These are phyloP conservation scores for Plasmodium coatneyi DNA, from an alignment of 169 alveolate species.

Conservation along the genomic window DNA sequence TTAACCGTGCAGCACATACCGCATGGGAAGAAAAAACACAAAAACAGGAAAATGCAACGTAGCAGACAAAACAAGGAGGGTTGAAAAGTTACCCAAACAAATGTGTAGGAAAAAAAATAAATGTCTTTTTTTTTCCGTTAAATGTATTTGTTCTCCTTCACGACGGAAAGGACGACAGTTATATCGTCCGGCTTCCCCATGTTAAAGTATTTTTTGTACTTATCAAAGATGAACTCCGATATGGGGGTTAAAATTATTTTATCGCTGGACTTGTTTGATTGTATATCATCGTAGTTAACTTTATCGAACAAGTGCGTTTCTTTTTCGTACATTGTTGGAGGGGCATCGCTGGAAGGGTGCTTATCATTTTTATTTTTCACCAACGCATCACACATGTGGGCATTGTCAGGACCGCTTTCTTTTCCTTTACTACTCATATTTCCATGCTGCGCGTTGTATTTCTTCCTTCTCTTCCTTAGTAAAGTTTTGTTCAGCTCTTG, in stretches of 20 bases:
- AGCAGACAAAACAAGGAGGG: neutral
- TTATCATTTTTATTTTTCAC: neutral
- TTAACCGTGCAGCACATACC: neutral
- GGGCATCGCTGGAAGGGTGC: neutral
- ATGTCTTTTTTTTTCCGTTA: neutral
- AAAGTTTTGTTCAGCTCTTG: constrained; percentile 28
- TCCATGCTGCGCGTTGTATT: constrained; percentile 3
- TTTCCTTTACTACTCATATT: constrained; percentile 8
- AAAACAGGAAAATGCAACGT: neutral
- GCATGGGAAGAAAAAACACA: neutral
- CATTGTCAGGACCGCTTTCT: neutral
- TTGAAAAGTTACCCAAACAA: neutral
- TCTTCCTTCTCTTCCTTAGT: constrained; percentile 43
- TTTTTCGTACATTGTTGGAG: neutral
- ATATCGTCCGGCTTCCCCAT: constrained; percentile 76
- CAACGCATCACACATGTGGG: neutral
- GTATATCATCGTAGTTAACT: constrained; percentile 71
- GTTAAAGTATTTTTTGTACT: constrained; percentile 58
- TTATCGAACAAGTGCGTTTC: constrained; percentile 52
- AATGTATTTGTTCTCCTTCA: constrained; percentile 61
- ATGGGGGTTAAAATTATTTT: constrained; percentile 74
- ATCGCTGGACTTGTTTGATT: constrained; percentile 47
- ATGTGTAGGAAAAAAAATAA: neutral
- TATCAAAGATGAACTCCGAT: constrained; percentile 69
- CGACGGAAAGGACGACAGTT: constrained; percentile 65